These are phyloP conservation scores for Penicillium sp. DNA, from an alignment of 2,329 filamentous ascomycete genomes.

Conservation along the genomic window DNA sequence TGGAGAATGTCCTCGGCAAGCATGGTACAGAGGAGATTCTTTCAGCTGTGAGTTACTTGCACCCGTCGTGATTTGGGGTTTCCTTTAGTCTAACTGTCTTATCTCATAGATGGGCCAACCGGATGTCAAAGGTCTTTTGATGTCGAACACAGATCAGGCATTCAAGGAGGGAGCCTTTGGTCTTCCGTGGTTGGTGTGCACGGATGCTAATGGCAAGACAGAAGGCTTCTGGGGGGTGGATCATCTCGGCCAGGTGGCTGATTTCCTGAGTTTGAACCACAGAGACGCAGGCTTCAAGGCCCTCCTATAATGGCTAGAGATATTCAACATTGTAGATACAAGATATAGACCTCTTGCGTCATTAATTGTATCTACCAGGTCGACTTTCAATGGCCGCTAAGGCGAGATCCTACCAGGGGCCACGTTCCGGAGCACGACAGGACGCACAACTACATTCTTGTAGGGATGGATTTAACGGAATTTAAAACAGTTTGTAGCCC, in stretches of 20 bases:
- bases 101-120: constrained; percentile 11
- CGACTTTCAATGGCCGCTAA: background rate
- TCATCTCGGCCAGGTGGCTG: constrained; percentile 55
- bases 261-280: constrained; percentile 53
- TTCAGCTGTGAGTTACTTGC: constrained; percentile 35
- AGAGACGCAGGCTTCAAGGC: constrained; percentile 31
- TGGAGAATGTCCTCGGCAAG: constrained; percentile 49
- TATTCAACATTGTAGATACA: background rate
- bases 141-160: constrained; percentile 51
- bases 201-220: constrained; percentile 52
- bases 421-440: no score
- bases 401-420: no score
- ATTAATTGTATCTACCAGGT: background rate
- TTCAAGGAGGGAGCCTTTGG: constrained; percentile 59
- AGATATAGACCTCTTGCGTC: background rate
- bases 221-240: constrained; percentile 62
- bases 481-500: no score
- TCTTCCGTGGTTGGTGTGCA: constrained; percentile 59
- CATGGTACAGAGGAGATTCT: constrained; percentile 43
- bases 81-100: background rate
- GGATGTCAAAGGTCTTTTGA: constrained; percentile 49
- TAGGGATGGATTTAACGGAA: no score
- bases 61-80: no score
- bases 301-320: constrained; percentile 1
- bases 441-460: no score